A percentile compares a stretch with the other conserved stretches of the same genome.
Conservation (phyloP, 1,284 basidiomycete species). For the Mrakiaceae sp. region DNA sequence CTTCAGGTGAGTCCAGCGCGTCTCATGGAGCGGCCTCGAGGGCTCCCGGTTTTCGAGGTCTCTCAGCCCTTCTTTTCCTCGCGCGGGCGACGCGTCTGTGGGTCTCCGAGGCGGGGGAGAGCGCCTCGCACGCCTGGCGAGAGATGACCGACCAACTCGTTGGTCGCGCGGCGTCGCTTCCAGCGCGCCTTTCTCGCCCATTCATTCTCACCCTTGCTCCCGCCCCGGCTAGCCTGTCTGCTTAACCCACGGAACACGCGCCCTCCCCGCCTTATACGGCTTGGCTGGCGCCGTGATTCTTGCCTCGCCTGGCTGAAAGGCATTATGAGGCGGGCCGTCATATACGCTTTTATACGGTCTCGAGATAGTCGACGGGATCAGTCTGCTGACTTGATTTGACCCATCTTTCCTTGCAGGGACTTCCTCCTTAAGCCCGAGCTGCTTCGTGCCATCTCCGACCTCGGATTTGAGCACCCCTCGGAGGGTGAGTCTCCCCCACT, state of each 20-base stretch:
- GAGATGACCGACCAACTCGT: too few relatives aligned
- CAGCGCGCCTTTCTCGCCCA: too few relatives aligned
- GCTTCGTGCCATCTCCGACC: slow-evolving; percentile 92
- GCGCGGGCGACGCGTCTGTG: background rate
- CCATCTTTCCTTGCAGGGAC: slow-evolving; percentile 48
- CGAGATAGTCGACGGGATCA: too few relatives aligned
- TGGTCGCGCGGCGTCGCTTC: too few relatives aligned
- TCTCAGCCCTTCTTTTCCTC: background rate
- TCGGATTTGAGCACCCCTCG: slow-evolving; percentile 99
- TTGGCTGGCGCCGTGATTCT: too few relatives aligned
- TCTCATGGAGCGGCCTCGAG: background rate
- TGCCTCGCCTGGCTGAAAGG: too few relatives aligned
- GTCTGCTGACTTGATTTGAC: too few relatives aligned
- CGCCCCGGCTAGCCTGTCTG: too few relatives aligned
- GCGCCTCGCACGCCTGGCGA: too few relatives aligned
- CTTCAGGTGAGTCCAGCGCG: slow-evolving; percentile 53
- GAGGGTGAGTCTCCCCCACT: slow-evolving; percentile 56
- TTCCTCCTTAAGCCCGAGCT: slow-evolving; percentile 96
- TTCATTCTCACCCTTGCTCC: too few relatives aligned
- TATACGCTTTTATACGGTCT: background rate
- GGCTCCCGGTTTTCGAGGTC: background rate
- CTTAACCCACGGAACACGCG: too few relatives aligned
- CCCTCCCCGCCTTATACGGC: too few relatives aligned
- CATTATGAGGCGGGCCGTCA: background rate
- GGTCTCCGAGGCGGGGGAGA: background rate